Evolutionary conservation across 2,329 filamentous ascomycete genomes (phyloP).

Genomic region (Arthrinium phaeospermum): DNA sequence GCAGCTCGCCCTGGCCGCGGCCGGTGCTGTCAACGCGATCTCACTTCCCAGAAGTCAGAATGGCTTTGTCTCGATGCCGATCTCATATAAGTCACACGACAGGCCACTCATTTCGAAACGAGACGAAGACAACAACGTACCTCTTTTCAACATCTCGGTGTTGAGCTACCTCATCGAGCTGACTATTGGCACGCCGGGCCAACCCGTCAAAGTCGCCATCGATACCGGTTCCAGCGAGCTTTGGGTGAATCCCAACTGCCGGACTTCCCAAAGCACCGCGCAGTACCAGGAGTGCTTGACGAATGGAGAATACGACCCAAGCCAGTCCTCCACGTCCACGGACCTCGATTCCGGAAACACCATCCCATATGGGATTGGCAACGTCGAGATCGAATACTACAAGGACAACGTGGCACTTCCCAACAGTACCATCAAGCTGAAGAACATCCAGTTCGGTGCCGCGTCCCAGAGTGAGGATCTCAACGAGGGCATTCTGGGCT

Average conservation of each 20-base stretch:
- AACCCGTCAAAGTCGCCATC: constrained; percentile 59
- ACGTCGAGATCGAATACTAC: constrained; percentile 55
- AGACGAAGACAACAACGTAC: constrained; percentile 12
- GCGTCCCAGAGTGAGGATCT: constrained; percentile 51
- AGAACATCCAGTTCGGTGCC: constrained; percentile 69
- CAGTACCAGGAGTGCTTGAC: constrained; percentile 53
- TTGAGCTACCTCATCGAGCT: constrained; percentile 32
- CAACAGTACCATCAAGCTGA: constrained; percentile 45
- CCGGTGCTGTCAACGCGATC: neutral
- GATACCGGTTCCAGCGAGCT: constrained; percentile 67
- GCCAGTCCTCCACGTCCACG: constrained; percentile 46
- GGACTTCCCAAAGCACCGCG: constrained; percentile 44
- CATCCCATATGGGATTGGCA: constrained; percentile 57
- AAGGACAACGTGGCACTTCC: constrained; percentile 52
- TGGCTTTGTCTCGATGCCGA: constrained; percentile 15
- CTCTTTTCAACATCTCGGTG: constrained; percentile 17
- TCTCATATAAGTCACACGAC: neutral
- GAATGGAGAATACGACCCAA: constrained; percentile 51
- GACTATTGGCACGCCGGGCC: constrained; percentile 59
- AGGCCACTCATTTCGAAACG: constrained; percentile 1
- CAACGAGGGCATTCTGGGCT: constrained; percentile 17
- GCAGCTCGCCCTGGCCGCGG: constrained; percentile 2
- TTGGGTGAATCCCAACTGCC: constrained; percentile 67
- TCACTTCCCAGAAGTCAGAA: neutral
- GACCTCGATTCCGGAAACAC: constrained; percentile 42